Conservation (phyloP, 106 monocot species). For the Allium fistulosum region DNA sequence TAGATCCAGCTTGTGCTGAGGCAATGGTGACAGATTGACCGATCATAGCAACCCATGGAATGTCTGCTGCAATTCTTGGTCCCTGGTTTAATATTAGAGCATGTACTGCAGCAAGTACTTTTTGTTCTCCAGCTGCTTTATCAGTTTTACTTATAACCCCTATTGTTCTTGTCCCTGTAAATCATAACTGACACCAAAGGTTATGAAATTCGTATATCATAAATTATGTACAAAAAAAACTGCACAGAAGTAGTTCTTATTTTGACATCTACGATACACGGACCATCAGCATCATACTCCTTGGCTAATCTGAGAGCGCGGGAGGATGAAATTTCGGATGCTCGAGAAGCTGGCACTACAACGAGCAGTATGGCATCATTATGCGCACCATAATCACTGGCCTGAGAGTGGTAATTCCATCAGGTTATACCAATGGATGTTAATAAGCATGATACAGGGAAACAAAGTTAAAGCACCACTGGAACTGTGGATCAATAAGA, state of each 20-base stretch:
- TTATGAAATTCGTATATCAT: background rate
- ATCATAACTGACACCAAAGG: background rate
- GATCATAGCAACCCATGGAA: constrained; percentile 86
- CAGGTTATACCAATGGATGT: background rate
- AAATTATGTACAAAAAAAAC: too few species aligned
- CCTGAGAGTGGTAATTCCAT: constrained; percentile 18
- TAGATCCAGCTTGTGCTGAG: constrained; percentile 83
- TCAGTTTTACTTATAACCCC: constrained; percentile 91
- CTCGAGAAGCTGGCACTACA: constrained; percentile 74
- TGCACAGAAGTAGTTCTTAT: too few species aligned
- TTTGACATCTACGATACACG: background rate
- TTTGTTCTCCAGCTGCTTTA: constrained; percentile 81
- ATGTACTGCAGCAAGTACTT: constrained; percentile 60
- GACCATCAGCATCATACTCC: constrained; percentile 85
- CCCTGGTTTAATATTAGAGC: constrained; percentile 72
- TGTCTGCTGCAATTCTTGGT: constrained; percentile 63
- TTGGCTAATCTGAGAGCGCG: constrained; percentile 71
- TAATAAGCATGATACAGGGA: background rate
- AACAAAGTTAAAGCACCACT: too few species aligned
- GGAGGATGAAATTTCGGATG: constrained; percentile 78
- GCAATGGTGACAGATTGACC: constrained; percentile 88
- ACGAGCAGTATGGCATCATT: constrained; percentile 92
- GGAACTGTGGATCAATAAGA: too few species aligned
- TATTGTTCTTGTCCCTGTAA: constrained; percentile 66
- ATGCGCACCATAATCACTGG: constrained; percentile 71